Evolutionary conservation across 1,139 yeast species (phyloP), one percentile per base, ranked within the genome.

Genomic region (Yamadazyma triangularis): DNA sequence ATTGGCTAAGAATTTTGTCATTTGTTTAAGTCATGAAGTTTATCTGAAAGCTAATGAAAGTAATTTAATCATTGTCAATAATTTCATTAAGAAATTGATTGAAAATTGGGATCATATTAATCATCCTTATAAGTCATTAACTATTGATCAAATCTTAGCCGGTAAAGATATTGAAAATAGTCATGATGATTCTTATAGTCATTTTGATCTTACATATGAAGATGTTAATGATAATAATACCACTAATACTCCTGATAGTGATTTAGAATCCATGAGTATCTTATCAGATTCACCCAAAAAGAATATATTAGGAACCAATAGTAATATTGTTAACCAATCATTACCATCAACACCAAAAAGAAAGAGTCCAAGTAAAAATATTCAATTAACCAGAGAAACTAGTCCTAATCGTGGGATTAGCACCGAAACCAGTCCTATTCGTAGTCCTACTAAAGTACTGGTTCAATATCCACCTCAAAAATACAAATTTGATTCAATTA

Each of bases 1-100:
- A 1, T 44, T 78, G 23, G 58, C 79, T 23, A 74, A 67, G 45
- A 56, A 75, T 18, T 48, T 77, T 26, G 57, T 74, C 7, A 70
- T 74, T 29, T 65, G 78, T 18, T 42, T 78, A 23, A 71, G 79
- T 35, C 77, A 75, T 36, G 76, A 73, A 45, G 55, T 64, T 27
- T 51, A 71, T 3, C 68, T 62, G 31, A 50, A 72, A 19, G 56
- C 61, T 31, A 70, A 64, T 38, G 65, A 66, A 27, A 73, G 70
- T 36, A 57, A 63, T 33, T 47, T 75, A 13, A 58, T 67, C n/a
- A 60, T 76, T 13, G 71, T 77, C 2, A 65, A 64, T 27, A 55
- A 79, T 31, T 75, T 68, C 36, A 54, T 77, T 25, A 70, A 63
- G 36, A 75, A 74, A 39, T 41, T 74, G 4, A 42, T 77, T 24